These are phyloP conservation scores for Vigna mungo DNA, from an alignment of 306 rosid species.

Conservation along the genomic window DNA sequence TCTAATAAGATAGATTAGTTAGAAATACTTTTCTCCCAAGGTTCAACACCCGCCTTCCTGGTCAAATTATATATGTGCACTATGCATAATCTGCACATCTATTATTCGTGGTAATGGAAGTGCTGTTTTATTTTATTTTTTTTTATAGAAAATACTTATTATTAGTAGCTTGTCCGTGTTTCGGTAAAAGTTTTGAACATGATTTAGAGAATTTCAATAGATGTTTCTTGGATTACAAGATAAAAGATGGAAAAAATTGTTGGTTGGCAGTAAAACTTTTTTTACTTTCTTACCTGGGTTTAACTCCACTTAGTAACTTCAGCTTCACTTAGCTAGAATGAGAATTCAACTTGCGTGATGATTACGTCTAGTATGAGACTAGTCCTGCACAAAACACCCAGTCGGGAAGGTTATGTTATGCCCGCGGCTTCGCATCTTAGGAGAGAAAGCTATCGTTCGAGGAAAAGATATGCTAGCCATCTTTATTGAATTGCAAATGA, in stretches of 20 bases:
- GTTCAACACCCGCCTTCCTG: constrained; percentile 5
- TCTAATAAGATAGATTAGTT: constrained; percentile 13
- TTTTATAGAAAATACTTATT: background rate
- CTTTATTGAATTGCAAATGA: constrained; percentile 13
- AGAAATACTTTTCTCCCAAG: constrained; percentile 18
- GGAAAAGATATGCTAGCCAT: background rate
- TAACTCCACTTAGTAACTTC: background rate
- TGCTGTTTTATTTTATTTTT: background rate
- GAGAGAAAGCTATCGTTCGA: too few species aligned
- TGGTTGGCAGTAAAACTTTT: too few species aligned
- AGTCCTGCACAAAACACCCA: background rate
- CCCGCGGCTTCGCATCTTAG: too few species aligned
- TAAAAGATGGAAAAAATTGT: too few species aligned
- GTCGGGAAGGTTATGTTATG: too few species aligned
- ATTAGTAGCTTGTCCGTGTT: background rate
- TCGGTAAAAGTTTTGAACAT: background rate
- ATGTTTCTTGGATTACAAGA: too few species aligned
- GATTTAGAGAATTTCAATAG: background rate
- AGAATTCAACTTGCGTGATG: background rate
- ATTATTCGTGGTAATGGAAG: background rate
- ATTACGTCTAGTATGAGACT: background rate
- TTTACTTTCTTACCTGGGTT: background rate
- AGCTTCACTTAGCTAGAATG: background rate
- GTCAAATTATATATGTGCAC: constrained; percentile 25
- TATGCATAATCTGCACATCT: constrained; percentile 28